Conservation (phyloP, 352 stramenopile genomes). For the Phytopythium cucurbitacearum region DNA sequence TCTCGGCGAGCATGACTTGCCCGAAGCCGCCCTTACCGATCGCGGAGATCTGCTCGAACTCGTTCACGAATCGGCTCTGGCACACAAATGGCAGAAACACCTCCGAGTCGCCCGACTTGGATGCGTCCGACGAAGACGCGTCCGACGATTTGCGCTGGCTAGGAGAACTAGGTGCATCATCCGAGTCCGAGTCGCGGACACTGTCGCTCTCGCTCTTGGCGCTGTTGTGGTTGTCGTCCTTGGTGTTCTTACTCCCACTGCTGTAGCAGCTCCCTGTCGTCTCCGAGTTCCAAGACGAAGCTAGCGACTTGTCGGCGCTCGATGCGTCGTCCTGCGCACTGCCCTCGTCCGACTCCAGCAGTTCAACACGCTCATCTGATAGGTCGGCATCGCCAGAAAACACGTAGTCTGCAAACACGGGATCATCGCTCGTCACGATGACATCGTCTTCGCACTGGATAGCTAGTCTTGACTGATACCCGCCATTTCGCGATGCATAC, state of each 20-base stretch:
- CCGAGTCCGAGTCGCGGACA: constrained; percentile 2
- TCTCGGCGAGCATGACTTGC: constrained; percentile 92
- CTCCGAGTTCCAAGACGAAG: constrained; percentile 34
- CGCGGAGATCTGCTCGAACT: constrained; percentile 80
- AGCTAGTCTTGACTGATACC: constrained; percentile 7
- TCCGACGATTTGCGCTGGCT: constrained; percentile 36
- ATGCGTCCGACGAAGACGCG: constrained; percentile 35
- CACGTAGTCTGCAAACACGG: constrained; percentile 8
- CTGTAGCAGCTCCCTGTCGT: constrained; percentile 37
- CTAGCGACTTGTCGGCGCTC: constrained; percentile 24
- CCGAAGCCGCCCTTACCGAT: constrained; percentile 93
- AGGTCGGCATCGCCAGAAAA: constrained; percentile 14
- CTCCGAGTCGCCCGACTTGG: constrained; percentile 40
- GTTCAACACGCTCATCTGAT: constrained; percentile 17
- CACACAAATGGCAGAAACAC: constrained; percentile 84
- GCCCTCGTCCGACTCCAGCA: constrained; percentile 28
- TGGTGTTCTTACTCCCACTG: constrained; percentile 20
- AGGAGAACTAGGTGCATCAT: constrained; percentile 7
- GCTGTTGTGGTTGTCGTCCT: constrained; percentile 7
- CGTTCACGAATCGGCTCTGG: constrained; percentile 78
- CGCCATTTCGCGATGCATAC: too few species aligned
- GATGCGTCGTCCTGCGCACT: constrained; percentile 20
- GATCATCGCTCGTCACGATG: constrained; percentile 11
- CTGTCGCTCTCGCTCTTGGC: constrained; percentile 10
- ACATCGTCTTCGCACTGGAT: constrained; percentile 21